Percentiles rank a stretch among this genome's conserved stretches.
Conservation (phyloP, 2,329 filamentous ascomycete species). For the Westerdykella aurantiaca region DNA sequence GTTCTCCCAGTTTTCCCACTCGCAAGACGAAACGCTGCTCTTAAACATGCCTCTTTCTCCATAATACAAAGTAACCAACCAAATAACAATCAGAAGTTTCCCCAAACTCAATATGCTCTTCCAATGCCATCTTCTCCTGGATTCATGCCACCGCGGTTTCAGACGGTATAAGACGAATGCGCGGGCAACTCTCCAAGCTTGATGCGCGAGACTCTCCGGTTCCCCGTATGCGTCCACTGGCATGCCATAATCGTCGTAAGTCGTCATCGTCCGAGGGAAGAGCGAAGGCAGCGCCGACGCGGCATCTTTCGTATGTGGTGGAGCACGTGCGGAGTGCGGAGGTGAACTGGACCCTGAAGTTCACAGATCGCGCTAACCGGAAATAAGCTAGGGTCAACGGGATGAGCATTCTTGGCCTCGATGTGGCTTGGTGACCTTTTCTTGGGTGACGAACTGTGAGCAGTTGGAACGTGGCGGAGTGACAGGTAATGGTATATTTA, state of each 20-base stretch:
- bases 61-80: slow-evolving; percentile 74
- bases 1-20: slow-evolving; percentile 84
- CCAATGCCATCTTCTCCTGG: slow-evolving; percentile 19
- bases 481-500: too few relatives aligned
- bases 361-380: too few relatives aligned
- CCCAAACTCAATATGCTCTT: slow-evolving; percentile 23
- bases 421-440: too few relatives aligned
- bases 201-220: slow-evolving; percentile 30
- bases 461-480: too few relatives aligned
- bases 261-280: slow-evolving; percentile 25
- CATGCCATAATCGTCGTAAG: slow-evolving; percentile 37
- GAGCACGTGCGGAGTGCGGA: too few relatives aligned
- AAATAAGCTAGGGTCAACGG: too few relatives aligned
- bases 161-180: slow-evolving; percentile 29
- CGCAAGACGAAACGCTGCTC: slow-evolving; percentile 63
- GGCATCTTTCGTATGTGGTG: slow-evolving; percentile 21
- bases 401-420: too few relatives aligned
- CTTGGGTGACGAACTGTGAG: too few relatives aligned
- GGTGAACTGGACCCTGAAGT: too few relatives aligned
- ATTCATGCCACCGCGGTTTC: slow-evolving; percentile 17
- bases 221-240: slow-evolving; percentile 35
- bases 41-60: slow-evolving; percentile 77
- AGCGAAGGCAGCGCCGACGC: slow-evolving; percentile 10
- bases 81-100: slow-evolving; percentile 59
- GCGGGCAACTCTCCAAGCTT: slow-evolving; percentile 23